Conservation (phyloP, 306 rosid genomes). For the Castanospermum australe region DNA sequence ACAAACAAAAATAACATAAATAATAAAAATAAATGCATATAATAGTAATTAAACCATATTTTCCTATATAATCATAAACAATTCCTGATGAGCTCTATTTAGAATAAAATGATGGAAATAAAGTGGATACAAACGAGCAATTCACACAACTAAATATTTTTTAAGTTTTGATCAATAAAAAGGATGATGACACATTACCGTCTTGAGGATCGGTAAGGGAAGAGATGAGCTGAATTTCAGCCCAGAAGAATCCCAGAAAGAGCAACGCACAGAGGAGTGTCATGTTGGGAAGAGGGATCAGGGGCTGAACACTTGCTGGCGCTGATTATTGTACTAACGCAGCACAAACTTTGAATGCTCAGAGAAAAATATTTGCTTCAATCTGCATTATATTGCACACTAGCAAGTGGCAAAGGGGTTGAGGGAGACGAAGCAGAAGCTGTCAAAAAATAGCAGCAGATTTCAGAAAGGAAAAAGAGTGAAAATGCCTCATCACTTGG, state of each 20-base stretch:
- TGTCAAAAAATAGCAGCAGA: conserved; percentile 14
- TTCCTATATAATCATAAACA: too few species aligned
- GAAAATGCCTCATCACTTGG: conserved; percentile 20
- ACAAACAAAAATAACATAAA: too few species aligned
- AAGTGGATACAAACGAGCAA: not conserved
- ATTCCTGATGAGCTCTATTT: not conserved
- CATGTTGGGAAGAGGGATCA: conserved; percentile 36
- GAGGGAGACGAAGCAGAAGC: conserved; percentile 10
- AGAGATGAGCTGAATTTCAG: conserved; percentile 39
- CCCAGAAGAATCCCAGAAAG: conserved; percentile 51
- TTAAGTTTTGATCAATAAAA: not conserved
- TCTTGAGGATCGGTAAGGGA: conserved; percentile 60
- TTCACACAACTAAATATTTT: not conserved
- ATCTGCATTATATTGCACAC: conserved; percentile 8
- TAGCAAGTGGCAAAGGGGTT: not conserved
- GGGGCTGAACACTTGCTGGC: not conserved
- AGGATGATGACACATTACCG: conserved; percentile 40
- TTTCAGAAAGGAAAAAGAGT: conserved; percentile 15
- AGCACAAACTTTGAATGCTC: not conserved
- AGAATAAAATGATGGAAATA: not conserved
- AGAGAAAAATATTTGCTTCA: conserved; percentile 9
- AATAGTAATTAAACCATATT: too few species aligned
- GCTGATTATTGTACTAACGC: conserved; percentile 2
- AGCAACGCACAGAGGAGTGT: conserved; percentile 37
- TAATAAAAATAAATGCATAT: too few species aligned